Conservation (phyloP, 768 basidiomycete genomes). For the Amanita polypyramis region DNA sequence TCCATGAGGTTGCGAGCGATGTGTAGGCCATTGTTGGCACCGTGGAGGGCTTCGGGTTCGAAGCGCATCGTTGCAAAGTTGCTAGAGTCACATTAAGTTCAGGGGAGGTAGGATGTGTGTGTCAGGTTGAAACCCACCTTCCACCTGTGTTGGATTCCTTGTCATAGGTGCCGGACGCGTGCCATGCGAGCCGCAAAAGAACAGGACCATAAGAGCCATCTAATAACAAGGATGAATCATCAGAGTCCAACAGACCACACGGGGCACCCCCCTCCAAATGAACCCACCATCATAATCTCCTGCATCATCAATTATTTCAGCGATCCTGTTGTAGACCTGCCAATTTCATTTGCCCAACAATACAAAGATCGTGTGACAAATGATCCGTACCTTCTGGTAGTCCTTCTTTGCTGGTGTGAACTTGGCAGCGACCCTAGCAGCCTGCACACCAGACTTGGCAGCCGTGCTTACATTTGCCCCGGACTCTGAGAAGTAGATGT, state of each 20-base stretch:
- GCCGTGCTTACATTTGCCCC: constrained; percentile 42
- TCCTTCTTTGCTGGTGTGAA: constrained; percentile 74
- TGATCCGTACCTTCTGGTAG: constrained; percentile 64
- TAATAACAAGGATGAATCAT: constrained; percentile 18
- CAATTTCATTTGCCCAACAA: constrained; percentile 4
- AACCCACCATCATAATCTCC: constrained; percentile 78
- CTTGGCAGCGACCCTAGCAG: constrained; percentile 52
- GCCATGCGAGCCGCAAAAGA: constrained; percentile 87
- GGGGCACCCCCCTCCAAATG: neutral
- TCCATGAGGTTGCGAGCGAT: constrained; percentile 80
- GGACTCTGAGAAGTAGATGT: constrained; percentile 39
- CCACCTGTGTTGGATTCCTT: constrained; percentile 68
- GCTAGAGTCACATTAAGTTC: constrained; percentile 26
- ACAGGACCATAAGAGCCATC: constrained; percentile 88
- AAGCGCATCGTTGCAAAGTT: constrained; percentile 99
- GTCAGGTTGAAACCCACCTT: constrained; percentile 38
- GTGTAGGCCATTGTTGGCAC: constrained; percentile 75
- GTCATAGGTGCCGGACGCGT: constrained; percentile 88
- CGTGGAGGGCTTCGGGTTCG: constrained; percentile 76
- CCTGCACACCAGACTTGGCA: constrained; percentile 51
- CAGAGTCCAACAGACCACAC: neutral
- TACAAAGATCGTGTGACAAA: too few relatives aligned
- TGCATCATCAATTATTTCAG: constrained; percentile 63
- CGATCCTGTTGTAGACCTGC: constrained; percentile 87
- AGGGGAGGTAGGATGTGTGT: constrained; percentile 7